Conservation (phyloP, 1,284 basidiomycete species). For the Rhodotorula sp. region DNA sequence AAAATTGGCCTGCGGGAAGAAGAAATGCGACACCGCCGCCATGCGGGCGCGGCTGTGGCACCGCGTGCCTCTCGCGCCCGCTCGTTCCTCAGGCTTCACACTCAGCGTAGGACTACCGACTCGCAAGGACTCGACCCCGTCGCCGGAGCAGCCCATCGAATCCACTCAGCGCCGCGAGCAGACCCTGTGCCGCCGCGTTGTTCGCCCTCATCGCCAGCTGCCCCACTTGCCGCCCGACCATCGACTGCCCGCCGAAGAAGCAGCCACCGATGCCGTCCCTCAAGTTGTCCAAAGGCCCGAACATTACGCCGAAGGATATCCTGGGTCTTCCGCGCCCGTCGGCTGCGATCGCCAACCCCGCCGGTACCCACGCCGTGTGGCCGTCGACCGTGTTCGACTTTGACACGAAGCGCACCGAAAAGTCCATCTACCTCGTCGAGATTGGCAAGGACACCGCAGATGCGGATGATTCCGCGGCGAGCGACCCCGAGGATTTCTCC, state of each 20-base stretch:
- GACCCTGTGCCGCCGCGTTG: too few species aligned
- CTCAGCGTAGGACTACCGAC: too few species aligned
- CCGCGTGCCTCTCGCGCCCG: too few species aligned
- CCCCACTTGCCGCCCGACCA: slow-evolving; percentile 70
- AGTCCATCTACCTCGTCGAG: slow-evolving; percentile 58
- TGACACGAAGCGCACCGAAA: slow-evolving; percentile 57
- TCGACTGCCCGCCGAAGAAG: slow-evolving; percentile 65
- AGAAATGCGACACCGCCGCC: too few species aligned
- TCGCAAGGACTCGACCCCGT: too few species aligned
- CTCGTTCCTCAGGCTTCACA: too few species aligned
- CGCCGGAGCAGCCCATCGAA: too few species aligned
- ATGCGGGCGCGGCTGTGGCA: too few species aligned
- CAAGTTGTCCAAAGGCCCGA: slow-evolving; percentile 1
- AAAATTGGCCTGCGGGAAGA: too few species aligned
- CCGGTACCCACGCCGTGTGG: slow-evolving; percentile 66
- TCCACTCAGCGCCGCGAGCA: too few species aligned
- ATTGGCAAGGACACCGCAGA: slow-evolving; percentile 10
- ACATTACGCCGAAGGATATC: slow-evolving; percentile 56
- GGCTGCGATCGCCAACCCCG: slow-evolving; percentile 61
- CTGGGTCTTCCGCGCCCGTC: slow-evolving; percentile 69
- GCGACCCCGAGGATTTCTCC: not conserved
- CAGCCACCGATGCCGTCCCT: slow-evolving; percentile 66
- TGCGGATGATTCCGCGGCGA: not conserved
- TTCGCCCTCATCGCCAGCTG: not conserved
- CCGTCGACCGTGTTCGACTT: slow-evolving; percentile 68